These are phyloP conservation scores for Falciphora oryzae DNA, from an alignment of 2,329 filamentous ascomycete species.

Conservation along the genomic window DNA sequence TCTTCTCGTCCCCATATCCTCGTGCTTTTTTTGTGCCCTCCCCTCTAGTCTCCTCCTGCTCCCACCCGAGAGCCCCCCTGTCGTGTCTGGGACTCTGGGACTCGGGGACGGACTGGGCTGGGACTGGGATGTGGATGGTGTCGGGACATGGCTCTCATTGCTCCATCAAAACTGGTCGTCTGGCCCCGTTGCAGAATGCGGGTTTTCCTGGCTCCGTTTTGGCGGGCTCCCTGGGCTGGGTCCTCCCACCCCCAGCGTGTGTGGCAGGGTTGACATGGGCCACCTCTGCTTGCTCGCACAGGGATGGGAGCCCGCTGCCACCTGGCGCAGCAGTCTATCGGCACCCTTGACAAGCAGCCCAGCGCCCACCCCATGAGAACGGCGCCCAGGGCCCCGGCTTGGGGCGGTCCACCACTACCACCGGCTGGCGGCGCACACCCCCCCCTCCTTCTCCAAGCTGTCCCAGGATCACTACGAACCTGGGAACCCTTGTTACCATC, in stretches of 20 bases:
- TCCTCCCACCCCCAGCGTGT: not conserved
- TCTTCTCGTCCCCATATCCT: too few relatives aligned
- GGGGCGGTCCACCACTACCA: conserved; percentile 25
- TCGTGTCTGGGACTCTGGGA: not conserved
- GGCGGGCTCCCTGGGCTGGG: not conserved
- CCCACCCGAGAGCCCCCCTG: not conserved
- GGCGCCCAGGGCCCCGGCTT: conserved; percentile 30
- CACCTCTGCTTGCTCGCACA: not conserved
- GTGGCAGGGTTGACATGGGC: conserved; percentile 6
- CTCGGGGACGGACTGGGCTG: not conserved
- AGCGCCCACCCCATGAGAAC: conserved; percentile 9
- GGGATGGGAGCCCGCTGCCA: conserved; percentile 1
- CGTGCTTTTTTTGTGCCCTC: not conserved
- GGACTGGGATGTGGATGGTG: not conserved
- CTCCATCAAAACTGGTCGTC: not conserved
- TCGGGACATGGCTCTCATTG: not conserved
- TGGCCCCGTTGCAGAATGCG: conserved; percentile 1
- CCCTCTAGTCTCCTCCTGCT: not conserved
- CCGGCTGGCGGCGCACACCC: conserved; percentile 11
- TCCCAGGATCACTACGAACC: conserved; percentile 8
- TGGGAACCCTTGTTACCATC: conserved; percentile 10
- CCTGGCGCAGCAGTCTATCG: conserved; percentile 2
- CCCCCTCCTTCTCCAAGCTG: conserved; percentile 7
- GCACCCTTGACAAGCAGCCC: conserved; percentile 9
- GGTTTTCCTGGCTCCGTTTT: conserved; percentile 1